Conservation (phyloP, 2,329 filamentous ascomycete species). For the Biscogniauxia marginata region DNA sequence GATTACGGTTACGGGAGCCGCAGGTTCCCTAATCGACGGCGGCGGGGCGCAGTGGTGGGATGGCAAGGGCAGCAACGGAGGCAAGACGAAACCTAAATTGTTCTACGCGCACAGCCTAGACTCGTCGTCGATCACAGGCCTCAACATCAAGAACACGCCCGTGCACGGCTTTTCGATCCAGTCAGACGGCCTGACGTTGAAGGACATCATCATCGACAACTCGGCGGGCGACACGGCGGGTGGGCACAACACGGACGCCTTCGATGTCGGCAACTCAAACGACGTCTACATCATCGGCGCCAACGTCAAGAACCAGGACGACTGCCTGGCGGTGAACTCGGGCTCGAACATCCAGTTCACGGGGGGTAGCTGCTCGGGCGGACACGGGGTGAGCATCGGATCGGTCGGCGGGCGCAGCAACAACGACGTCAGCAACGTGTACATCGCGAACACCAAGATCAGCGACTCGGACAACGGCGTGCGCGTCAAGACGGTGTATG, state of each 20-base stretch:
- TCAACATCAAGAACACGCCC: constrained; percentile 55
- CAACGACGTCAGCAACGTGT: constrained; percentile 54
- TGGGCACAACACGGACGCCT: constrained; percentile 55
- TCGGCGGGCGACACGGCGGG: constrained; percentile 47
- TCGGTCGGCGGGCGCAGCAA: constrained; percentile 55
- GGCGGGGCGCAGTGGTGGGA: constrained; percentile 62
- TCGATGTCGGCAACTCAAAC: constrained; percentile 47
- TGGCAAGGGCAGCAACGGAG: constrained; percentile 56
- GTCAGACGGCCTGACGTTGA: constrained; percentile 44
- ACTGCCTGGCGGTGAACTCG: constrained; percentile 59
- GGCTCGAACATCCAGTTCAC: constrained; percentile 44
- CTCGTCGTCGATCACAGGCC: constrained; percentile 45
- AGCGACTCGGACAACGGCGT: constrained; percentile 54
- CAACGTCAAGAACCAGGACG: constrained; percentile 57
- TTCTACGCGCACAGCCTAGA: constrained; percentile 53
- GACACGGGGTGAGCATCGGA: constrained; percentile 59
- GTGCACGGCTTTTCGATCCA: constrained; percentile 52
- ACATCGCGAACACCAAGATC: constrained; percentile 47
- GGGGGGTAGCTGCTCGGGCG: constrained; percentile 46
- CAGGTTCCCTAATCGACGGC: constrained; percentile 54
- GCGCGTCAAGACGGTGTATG: constrained; percentile 56
- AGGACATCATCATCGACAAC: constrained; percentile 56
- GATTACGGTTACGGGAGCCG: constrained; percentile 52
- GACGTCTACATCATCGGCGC: constrained; percentile 50
- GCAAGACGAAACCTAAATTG: constrained; percentile 63